Percentiles rank a stretch among this genome's conserved stretches.
phyloP scores from a whole-genome alignment of 2,329 filamentous ascomycete genomes.

The Eutypa lata region DNA sequence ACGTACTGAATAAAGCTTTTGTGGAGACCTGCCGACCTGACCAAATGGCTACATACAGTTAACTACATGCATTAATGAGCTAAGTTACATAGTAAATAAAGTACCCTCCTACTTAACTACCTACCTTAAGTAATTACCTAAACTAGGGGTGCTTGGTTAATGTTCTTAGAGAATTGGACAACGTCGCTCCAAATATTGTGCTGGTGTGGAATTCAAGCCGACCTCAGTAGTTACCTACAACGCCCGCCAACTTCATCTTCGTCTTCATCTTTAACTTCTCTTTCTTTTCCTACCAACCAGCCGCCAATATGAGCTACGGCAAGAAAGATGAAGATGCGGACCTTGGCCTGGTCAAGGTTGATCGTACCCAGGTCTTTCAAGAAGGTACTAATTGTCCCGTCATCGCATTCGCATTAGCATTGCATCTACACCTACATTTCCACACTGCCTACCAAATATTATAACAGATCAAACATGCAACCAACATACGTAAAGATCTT shows the following conservation, averaged over 20 bases:
- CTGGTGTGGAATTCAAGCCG: no score
- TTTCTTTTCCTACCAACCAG: conserved; percentile 18
- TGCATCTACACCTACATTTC: not conserved
- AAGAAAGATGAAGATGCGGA: conserved; percentile 99
- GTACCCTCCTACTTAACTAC: not conserved
- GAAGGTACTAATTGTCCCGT: conserved; percentile 66
- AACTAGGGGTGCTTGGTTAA: no score
- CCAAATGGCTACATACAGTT: no score
- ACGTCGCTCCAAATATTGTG: conserved; percentile 3
- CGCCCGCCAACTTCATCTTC: not conserved
- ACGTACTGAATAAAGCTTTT: not conserved
- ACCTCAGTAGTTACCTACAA: no score
- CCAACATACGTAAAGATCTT: no score
- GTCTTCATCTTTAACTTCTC: conserved; percentile 23
- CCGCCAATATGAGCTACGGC: conserved; percentile 81
- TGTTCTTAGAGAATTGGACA: conserved; percentile 8
- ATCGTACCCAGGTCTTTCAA: conserved; percentile 96
- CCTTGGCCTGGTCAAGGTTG: conserved; percentile 89
- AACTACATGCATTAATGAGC: no score
- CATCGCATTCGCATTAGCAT: not conserved
- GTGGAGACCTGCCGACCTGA: not conserved
- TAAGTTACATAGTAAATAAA: not conserved
- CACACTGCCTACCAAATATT: no score
- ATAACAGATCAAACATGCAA: no score
- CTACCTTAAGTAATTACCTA: no score